These are phyloP conservation scores for Termitomyces sp. DNA, from an alignment of 768 basidiomycete species.

Conservation along the genomic window DNA sequence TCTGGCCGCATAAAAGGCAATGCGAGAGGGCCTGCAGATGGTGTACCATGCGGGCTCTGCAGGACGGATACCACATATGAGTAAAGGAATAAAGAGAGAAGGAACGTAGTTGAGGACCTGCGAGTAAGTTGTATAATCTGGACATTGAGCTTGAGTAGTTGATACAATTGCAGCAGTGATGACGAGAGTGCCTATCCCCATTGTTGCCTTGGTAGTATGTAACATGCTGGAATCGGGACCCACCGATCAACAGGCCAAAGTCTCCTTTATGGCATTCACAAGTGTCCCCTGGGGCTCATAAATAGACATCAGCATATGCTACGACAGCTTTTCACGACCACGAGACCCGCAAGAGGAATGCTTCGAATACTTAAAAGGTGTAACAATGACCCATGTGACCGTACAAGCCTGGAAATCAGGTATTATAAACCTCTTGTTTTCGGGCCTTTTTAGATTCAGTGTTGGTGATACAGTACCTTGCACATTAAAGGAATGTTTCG, in stretches of 20 bases:
- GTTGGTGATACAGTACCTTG: too few species aligned
- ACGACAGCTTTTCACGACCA: slow-evolving; percentile 5
- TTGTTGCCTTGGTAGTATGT: slow-evolving; percentile 17
- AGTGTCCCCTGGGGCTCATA: slow-evolving; percentile 6
- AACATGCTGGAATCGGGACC: slow-evolving; percentile 1
- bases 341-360: slow-evolving; percentile 8
- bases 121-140: slow-evolving; percentile 57
- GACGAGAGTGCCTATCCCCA: slow-evolving; percentile 16
- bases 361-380: not conserved
- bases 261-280: slow-evolving; percentile 13
- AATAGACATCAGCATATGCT: slow-evolving; percentile 16
- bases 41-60: slow-evolving; percentile 54
- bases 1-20: slow-evolving; percentile 72
- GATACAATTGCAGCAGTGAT: slow-evolving; percentile 21
- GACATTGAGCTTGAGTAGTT: slow-evolving; percentile 39
- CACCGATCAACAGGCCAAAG: not conserved
- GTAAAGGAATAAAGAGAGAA: not conserved
- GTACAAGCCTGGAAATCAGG: too few species aligned
- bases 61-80: not conserved
- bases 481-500: too few species aligned
- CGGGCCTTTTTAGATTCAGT: too few species aligned
- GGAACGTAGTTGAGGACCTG: slow-evolving; percentile 30
- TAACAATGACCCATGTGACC: not conserved
- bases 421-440: too few species aligned
- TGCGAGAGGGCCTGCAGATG: slow-evolving; percentile 53